Evolutionary conservation across 306 rosid genomes (phyloP).

Genomic region (Trifolium repens): DNA sequence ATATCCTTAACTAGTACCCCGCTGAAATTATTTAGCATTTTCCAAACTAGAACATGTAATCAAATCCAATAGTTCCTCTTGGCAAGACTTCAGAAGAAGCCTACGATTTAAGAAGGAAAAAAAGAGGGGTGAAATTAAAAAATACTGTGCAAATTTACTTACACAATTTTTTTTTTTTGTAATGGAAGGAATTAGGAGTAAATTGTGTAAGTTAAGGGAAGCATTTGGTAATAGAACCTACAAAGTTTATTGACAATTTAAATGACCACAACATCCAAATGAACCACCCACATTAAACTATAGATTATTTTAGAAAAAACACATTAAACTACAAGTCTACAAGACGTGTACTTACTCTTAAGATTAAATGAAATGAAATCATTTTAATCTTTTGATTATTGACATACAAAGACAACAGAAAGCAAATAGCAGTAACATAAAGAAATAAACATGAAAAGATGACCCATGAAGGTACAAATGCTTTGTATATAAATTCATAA

Average conservation of each 20-base stretch:
- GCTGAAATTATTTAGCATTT: too few relatives aligned
- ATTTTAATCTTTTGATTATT: conserved; percentile 11
- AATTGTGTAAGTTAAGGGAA: too few relatives aligned
- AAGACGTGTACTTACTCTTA: neutral
- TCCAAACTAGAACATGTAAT: neutral
- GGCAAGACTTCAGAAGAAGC: too few relatives aligned
- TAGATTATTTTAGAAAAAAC: neutral
- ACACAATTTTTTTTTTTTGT: too few relatives aligned
- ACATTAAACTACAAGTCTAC: neutral
- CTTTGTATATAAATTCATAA: neutral
- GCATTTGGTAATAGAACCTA: too few relatives aligned
- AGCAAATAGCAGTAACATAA: neutral
- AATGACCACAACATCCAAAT: too few relatives aligned
- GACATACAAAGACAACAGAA: neutral
- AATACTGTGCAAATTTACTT: too few relatives aligned
- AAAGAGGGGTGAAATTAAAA: too few relatives aligned
- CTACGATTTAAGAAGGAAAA: too few relatives aligned
- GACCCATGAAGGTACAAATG: neutral
- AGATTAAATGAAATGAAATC: neutral
- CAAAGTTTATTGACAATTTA: too few relatives aligned
- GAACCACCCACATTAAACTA: neutral
- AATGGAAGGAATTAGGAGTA: too few relatives aligned
- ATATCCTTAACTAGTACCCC: too few relatives aligned
- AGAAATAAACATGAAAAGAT: neutral
- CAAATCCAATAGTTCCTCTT: neutral